A percentile compares a stretch with the other conserved stretches of the same genome.
Evolutionary conservation across 2,329 filamentous ascomycete species (phyloP).

Genomic region (Verticillium nonalfalfae): DNA sequence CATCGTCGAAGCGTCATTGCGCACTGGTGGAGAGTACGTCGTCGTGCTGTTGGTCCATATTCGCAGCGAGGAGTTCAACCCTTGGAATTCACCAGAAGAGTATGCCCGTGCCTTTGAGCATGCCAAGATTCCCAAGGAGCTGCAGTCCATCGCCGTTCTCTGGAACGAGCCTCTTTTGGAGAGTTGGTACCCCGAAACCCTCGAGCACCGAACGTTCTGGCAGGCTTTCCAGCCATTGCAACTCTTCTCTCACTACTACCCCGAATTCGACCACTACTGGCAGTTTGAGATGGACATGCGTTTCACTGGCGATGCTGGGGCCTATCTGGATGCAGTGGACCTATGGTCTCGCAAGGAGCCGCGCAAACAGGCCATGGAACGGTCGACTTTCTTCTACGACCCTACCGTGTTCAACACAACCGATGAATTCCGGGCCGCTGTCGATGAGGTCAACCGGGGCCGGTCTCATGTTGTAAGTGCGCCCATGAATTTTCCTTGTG

Average conservation of each 20-base stretch:
- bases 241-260: constrained; percentile 56
- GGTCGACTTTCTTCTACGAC: constrained; percentile 70
- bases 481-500: background rate
- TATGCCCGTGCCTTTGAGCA: constrained; percentile 63
- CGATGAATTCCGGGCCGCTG: constrained; percentile 63
- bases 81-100: constrained; percentile 72
- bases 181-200: constrained; percentile 62
- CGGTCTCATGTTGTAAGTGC: constrained; percentile 10
- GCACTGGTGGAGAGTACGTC: constrained; percentile 74
- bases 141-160: constrained; percentile 71
- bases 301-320: constrained; percentile 61
- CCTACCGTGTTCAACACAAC: constrained; percentile 63
- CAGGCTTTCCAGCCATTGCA: constrained; percentile 57
- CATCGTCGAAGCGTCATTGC: constrained; percentile 69
- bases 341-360: constrained; percentile 63
- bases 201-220: constrained; percentile 63
- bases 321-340: constrained; percentile 62
- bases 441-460: constrained; percentile 33
- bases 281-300: constrained; percentile 68
- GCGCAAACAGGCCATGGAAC: constrained; percentile 68
- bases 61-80: constrained; percentile 64
- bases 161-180: constrained; percentile 85
- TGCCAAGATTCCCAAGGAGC: constrained; percentile 62
- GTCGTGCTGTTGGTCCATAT: constrained; percentile 83
- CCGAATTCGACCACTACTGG: constrained; percentile 62